Evolutionary conservation across 2,329 filamentous ascomycete genomes (phyloP).

Genomic region (Clarireedia homoeocarpa): DNA sequence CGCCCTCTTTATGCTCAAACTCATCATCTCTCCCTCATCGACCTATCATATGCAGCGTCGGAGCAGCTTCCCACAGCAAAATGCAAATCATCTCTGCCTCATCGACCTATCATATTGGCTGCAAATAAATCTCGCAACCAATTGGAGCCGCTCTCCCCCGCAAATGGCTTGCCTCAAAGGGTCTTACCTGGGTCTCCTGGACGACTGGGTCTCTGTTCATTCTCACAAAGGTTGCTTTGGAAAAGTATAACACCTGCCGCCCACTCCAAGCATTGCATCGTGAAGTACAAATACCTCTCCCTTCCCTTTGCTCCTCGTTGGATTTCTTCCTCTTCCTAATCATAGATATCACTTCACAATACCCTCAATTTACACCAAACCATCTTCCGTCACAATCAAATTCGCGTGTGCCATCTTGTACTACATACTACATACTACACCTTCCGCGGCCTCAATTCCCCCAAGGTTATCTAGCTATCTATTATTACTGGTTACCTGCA

Average conservation of each 20-base stretch:
- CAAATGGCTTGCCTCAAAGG: background rate
- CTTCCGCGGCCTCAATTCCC: too few species aligned
- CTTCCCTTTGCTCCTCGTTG: background rate
- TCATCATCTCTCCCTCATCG: too few species aligned
- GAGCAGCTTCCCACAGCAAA: too few species aligned
- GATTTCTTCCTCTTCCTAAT: background rate
- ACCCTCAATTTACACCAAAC: background rate
- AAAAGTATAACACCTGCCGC: background rate
- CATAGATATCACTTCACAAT: background rate
- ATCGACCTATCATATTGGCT: too few species aligned
- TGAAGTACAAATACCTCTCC: background rate
- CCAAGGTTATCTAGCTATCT: too few species aligned
- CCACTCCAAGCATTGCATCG: background rate
- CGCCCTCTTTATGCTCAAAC: too few species aligned
- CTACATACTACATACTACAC: too few species aligned
- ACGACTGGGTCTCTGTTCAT: background rate
- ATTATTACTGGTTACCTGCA: too few species aligned
- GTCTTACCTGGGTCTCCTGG: background rate
- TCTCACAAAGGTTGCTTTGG: background rate
- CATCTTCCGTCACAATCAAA: background rate
- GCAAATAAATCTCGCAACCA: background rate
- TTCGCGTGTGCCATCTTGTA: too few species aligned
- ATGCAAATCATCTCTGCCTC: too few species aligned
- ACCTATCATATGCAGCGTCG: too few species aligned
- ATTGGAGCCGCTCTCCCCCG: background rate